Conservation (phyloP, 345 rosid species). For the Euphorbia tirucalli region DNA sequence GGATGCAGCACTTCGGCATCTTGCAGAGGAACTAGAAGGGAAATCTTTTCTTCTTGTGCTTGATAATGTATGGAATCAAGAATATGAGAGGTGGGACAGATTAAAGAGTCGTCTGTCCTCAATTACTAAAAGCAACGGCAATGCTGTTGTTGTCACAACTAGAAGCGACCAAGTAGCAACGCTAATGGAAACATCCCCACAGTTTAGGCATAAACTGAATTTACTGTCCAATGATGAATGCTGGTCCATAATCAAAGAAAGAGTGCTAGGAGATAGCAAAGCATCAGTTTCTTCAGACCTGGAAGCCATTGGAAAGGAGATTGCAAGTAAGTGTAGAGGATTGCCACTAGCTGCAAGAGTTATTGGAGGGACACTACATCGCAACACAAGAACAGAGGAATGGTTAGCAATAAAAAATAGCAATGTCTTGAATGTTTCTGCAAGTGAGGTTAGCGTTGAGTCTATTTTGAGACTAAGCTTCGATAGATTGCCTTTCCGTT, state of each 20-base stretch:
- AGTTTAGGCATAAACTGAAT: not conserved
- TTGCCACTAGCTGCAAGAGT: slow-evolving; percentile 17
- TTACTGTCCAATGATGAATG: slow-evolving; percentile 12
- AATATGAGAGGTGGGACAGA: slow-evolving; percentile 12
- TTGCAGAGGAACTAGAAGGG: not conserved
- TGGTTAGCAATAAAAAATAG: slow-evolving; percentile 17
- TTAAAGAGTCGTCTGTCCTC: slow-evolving; percentile 11
- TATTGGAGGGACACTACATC: slow-evolving; percentile 4
- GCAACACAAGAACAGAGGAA: not conserved
- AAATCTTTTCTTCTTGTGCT: slow-evolving; percentile 18
- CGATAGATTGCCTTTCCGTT: not conserved
- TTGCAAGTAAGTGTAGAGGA: slow-evolving; percentile 23
- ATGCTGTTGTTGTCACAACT: slow-evolving; percentile 20
- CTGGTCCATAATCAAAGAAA: slow-evolving; percentile 18
- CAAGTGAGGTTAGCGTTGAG: not conserved
- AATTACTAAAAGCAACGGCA: not conserved
- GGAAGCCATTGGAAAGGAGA: slow-evolving; percentile 14
- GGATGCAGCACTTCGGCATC: not conserved
- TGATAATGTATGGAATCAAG: slow-evolving; percentile 28
- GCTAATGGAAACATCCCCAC: slow-evolving; percentile 6
- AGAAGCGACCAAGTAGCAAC: slow-evolving; percentile 12
- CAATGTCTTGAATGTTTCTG: slow-evolving; percentile 10
- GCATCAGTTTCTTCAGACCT: not conserved
- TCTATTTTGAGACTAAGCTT: slow-evolving; percentile 16
- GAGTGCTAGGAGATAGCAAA: not conserved